Base-by-base conservation (phyloP, 2,329 filamentous ascomycete species). In the Colletotrichum zoysiae region DNA sequence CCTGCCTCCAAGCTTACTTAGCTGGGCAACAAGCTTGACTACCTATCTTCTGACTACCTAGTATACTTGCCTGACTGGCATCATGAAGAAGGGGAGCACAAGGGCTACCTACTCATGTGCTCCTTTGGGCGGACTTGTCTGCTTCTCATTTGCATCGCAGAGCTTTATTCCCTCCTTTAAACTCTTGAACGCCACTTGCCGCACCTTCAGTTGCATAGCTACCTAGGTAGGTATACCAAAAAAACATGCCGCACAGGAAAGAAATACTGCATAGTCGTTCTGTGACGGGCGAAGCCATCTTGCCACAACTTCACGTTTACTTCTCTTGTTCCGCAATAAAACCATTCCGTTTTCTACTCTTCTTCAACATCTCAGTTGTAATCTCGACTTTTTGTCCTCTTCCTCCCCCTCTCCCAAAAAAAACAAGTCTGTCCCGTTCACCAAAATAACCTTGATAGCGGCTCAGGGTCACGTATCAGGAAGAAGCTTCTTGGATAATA, bases 91-190 rank as follows among this genome's bases (percentile, higher is more conserved):
- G 30, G 11, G 14, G 16, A 61, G 42, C 42, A 44, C 6, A 44
- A 48, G 42, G 20, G 20, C n/a, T n/a, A n/a, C 33, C n/a, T 38
- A 7, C 8, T 23, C 20, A n/a, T 23, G 30, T 53, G 46, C 60
- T 9, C 33, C 30, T 12, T 51, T 38, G n/a, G 30, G 46, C 5
- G 26, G 11, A 63, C 20, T 48, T 30, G 20, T 16, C 33, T 40
- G 60, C 60, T 33, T 51, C 35, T 8, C 5, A 3, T 64, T 44
- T 35, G 9, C 44, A 35, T 35, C n/a, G 11, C 23, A 59, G 8
- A 42, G 33, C 20, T 30, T 60, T 42, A 18, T 51, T 55, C 35
- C 35, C 42, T 46, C 42, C 56, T 66, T 51, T 20, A 42, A 42
- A 20, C 35, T 48, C 23, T 40, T 7, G 33, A 12, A 62, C 38